phyloP scores from a whole-genome alignment of 2,329 filamentous ascomycete genomes.

The Pezicula carpinea region DNA sequence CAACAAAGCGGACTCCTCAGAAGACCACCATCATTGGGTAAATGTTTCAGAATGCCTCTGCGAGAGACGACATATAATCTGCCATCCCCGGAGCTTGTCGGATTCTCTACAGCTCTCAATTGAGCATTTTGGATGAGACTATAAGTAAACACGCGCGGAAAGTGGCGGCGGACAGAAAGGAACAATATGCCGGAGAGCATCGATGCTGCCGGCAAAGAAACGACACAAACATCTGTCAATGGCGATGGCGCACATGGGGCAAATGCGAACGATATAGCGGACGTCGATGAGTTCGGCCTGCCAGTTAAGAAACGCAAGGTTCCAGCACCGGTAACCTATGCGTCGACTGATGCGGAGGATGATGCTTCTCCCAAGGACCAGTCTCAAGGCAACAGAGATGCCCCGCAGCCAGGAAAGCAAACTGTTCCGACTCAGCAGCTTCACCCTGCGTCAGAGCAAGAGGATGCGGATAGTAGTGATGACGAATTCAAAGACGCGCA shows the following conservation, averaged over 20 bases:
- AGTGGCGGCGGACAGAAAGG: conserved; percentile 13
- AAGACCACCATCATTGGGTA: not conserved
- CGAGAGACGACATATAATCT: not conserved
- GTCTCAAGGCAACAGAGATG: conserved; percentile 12
- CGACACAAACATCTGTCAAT: conserved; percentile 9
- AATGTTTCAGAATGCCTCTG: conserved; percentile 1
- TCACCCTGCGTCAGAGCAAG: conserved; percentile 5
- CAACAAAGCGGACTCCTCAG: not conserved
- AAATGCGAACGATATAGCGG: conserved; percentile 19
- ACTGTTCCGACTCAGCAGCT: not conserved
- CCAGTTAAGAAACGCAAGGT: conserved; percentile 50
- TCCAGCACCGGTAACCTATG: conserved; percentile 19
- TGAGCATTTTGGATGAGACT: conserved; percentile 1
- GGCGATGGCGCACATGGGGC: conserved; percentile 10
- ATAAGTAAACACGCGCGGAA: conserved; percentile 2
- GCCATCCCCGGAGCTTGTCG: not conserved
- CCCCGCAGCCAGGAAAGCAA: not conserved
- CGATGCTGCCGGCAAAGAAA: conserved; percentile 17
- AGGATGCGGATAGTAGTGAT: conserved; percentile 33
- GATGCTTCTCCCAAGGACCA: conserved; percentile 1
- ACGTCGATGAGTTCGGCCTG: conserved; percentile 68
- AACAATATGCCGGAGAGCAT: conserved; percentile 25
- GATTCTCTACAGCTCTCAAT: not conserved
- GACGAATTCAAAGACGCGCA: conserved; percentile 36
- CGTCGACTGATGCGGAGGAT: conserved; percentile 13